Conservation (phyloP, 2,329 filamentous ascomycete genomes). For the Bipolaris victoriae region DNA sequence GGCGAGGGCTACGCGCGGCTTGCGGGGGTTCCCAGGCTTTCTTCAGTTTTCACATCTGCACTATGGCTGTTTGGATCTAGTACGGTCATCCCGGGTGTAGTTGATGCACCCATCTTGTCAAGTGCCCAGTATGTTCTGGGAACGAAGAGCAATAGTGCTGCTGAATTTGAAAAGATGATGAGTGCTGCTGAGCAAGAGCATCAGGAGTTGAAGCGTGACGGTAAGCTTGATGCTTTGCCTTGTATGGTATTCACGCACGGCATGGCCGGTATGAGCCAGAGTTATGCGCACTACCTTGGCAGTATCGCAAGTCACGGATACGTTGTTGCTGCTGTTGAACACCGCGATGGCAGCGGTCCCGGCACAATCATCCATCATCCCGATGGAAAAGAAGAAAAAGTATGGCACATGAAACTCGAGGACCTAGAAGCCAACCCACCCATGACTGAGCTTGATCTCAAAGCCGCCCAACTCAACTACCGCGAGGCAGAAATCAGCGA, state of each 20-base stretch:
- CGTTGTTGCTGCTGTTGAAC: conserved; percentile 56
- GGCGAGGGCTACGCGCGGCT: conserved; percentile 55
- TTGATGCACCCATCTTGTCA: conserved; percentile 51
- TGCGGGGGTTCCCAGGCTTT: conserved; percentile 40
- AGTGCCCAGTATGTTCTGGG: conserved; percentile 27
- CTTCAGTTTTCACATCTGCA: conserved; percentile 49
- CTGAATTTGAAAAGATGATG: conserved; percentile 24
- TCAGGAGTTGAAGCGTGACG: conserved; percentile 34
- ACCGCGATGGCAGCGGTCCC: conserved; percentile 56
- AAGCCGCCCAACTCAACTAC: conserved; percentile 52
- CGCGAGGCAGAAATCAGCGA: conserved; percentile 56
- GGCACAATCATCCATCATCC: conserved; percentile 50
- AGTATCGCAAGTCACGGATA: conserved; percentile 55
- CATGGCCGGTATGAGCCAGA: conserved; percentile 54
- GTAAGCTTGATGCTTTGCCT: conserved; percentile 43
- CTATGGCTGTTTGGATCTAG: conserved; percentile 52
- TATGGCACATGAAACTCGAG: conserved; percentile 48
- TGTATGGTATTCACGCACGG: conserved; percentile 57
- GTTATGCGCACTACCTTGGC: conserved; percentile 55
- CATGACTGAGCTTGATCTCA: conserved; percentile 47
- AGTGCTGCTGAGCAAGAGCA: conserved; percentile 28
- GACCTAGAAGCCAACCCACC: conserved; percentile 43
- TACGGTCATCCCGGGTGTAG: conserved; percentile 52
- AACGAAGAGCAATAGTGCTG: conserved; percentile 26
- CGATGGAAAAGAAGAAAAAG: conserved; percentile 39